Base-by-base conservation (phyloP, 2,329 filamentous ascomycete species). In the Pseudogymnoascus sp. region DNA sequence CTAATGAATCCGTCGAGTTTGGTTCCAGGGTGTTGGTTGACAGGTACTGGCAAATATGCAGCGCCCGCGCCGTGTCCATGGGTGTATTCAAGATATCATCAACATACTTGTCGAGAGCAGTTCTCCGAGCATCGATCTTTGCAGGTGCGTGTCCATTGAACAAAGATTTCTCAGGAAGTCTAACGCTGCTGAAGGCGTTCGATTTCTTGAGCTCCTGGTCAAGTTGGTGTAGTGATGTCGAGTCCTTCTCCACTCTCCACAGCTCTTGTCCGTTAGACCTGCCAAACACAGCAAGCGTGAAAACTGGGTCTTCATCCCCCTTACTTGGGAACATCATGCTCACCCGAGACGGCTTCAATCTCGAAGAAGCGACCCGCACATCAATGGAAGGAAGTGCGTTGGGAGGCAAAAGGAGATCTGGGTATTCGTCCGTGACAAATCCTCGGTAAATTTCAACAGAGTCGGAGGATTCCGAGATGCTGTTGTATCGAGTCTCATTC, bases 231-330 rank as follows among this genome's bases (percentile, higher is more conserved):
- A 99, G 79, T 28, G 93, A 91, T 12, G 84, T 79, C 3, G 90
- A 89, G 66, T 96, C 91, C 75, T 99, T 99, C 76, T 99, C 95
- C 5, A 96, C 86, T 31, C 93, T 87, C 93, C 95, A 97, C 10
- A 99, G 80, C 73, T 97, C 93, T 63, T 83, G 84, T 2, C 84
- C 79, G 66, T 91, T 86, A 0, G 87, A 88, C 62, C 93, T 87
- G 8, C 89, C 89, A 70, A 91, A 89, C 37, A 99, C 79, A 16
- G 92, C 93, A 62, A 99, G 79, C 0, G 92, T 96, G 71, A 97
- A 97, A 0, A 97, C 93, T 0, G 93, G 91, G 69, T 97, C 93
- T 72, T 96, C 93, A 64, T 97, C 93, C 18, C 89, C 80, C 66
- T 90, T 88, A 60, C 86, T 93, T 10, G 92, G 79, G 1, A 87